Evolutionary conservation across 768 basidiomycete genomes (phyloP).

Genomic region (Lyophyllum atratum): DNA sequence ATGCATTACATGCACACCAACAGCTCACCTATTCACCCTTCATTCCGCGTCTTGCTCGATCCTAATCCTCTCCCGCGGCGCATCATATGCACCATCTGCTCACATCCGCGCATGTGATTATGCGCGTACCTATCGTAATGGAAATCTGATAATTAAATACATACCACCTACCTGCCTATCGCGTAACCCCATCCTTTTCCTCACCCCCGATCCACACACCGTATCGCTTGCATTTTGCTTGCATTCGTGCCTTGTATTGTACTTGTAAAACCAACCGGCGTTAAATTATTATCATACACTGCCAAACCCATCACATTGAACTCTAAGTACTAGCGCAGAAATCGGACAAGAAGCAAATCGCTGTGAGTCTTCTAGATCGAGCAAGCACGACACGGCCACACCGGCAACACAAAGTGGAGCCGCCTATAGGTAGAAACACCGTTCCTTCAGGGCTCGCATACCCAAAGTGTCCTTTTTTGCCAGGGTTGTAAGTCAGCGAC

Average conservation of each 20-base stretch:
- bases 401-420: slow-evolving; percentile 1
- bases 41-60: slow-evolving; percentile 12
- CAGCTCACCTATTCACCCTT: slow-evolving; percentile 3
- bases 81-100: slow-evolving; percentile 18
- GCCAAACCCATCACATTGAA: not conserved
- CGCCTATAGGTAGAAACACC: slow-evolving; percentile 71
- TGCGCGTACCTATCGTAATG: slow-evolving; percentile 1
- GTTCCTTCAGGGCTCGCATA: slow-evolving; percentile 79
- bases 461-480: slow-evolving; percentile 74
- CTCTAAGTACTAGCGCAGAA: slow-evolving; percentile 4
- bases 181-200: not conserved
- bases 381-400: not conserved
- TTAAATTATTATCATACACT: slow-evolving; percentile 8
- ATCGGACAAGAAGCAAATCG: slow-evolving; percentile 3
- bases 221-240: not conserved
- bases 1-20: slow-evolving; percentile 5
- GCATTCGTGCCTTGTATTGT: slow-evolving; percentile 14
- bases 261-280: slow-evolving; percentile 8
- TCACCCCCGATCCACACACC: not conserved
- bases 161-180: not conserved
- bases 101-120: slow-evolving; percentile 16
- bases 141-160: slow-evolving; percentile 11
- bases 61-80: slow-evolving; percentile 13
- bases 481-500: slow-evolving; percentile 13
- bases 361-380: slow-evolving; percentile 13